Evolutionary conservation across 441 rosid species (phyloP).

Genomic region (Adansonia grandidieri): DNA sequence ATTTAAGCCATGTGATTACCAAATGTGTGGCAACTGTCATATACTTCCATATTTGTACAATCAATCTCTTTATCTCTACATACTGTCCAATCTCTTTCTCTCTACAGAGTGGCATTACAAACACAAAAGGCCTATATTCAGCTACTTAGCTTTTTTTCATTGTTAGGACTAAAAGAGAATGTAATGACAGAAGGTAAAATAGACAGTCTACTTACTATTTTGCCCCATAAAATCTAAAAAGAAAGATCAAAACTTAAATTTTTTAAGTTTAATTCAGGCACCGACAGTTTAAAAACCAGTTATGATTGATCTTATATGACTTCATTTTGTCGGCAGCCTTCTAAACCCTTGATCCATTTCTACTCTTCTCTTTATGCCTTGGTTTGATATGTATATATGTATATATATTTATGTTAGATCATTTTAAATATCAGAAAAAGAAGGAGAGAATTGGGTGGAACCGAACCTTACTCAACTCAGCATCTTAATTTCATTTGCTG

Average conservation of each 20-base stretch:
- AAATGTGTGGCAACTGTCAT: slow-evolving; percentile 14
- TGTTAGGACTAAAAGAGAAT: background rate
- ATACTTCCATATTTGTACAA: background rate
- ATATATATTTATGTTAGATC: too few relatives aligned
- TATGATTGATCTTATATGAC: background rate
- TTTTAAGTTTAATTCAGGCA: background rate
- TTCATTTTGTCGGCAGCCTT: background rate
- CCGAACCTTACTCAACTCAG: background rate
- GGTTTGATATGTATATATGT: background rate
- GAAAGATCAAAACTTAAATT: background rate
- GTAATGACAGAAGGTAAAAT: background rate
- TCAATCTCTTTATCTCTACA: too few relatives aligned
- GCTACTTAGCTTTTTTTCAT: background rate
- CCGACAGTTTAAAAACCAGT: background rate
- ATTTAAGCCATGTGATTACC: slow-evolving; percentile 25
- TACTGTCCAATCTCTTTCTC: too few relatives aligned
- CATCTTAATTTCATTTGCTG: background rate
- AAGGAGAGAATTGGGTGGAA: background rate
- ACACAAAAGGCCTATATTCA: too few relatives aligned
- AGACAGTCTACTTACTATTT: too few relatives aligned
- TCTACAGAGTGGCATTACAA: too few relatives aligned
- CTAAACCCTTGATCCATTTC: background rate
- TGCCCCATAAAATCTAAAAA: background rate
- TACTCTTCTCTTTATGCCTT: background rate
- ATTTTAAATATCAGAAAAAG: background rate